These are phyloP conservation scores for Plenodomus lindquistii DNA, from an alignment of 2,329 filamentous ascomycete species.

Conservation along the genomic window DNA sequence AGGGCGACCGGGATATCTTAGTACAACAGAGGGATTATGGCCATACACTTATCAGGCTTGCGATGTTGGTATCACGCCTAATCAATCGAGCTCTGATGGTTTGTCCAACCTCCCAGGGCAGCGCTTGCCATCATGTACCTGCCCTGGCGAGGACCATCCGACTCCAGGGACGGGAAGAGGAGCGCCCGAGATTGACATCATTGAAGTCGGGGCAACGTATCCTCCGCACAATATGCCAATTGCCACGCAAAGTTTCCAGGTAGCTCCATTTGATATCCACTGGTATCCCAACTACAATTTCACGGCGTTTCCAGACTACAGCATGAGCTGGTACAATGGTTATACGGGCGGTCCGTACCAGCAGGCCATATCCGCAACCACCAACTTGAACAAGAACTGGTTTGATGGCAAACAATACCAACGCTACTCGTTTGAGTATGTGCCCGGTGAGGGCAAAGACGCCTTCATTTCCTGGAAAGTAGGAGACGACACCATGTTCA, in stretches of 20 bases:
- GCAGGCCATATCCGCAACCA: slow-evolving; percentile 60
- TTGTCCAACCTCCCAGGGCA: slow-evolving; percentile 51
- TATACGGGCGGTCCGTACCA: slow-evolving; percentile 61
- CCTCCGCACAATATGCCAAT: slow-evolving; percentile 44
- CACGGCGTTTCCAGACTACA: slow-evolving; percentile 55
- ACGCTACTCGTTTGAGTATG: slow-evolving; percentile 61
- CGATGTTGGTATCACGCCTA: slow-evolving; percentile 55
- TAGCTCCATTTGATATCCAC: slow-evolving; percentile 55
- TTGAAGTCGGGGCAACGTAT: slow-evolving; percentile 54
- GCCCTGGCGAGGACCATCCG: slow-evolving; percentile 52
- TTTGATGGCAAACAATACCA: slow-evolving; percentile 59
- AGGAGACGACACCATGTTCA: slow-evolving; percentile 55
- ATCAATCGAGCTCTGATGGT: slow-evolving; percentile 52
- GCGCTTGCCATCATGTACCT: slow-evolving; percentile 51
- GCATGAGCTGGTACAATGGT: slow-evolving; percentile 54
- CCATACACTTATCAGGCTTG: slow-evolving; percentile 59
- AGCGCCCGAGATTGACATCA: slow-evolving; percentile 55
- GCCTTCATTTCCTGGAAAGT: slow-evolving; percentile 58
- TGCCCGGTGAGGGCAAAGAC: slow-evolving; percentile 52
- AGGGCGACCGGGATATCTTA: slow-evolving; percentile 56
- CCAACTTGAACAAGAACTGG: slow-evolving; percentile 59
- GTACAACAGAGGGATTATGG: slow-evolving; percentile 59
- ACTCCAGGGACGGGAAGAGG: slow-evolving; percentile 53
- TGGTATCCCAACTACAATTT: slow-evolving; percentile 59
- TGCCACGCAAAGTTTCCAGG: slow-evolving; percentile 54